phyloP scores from a whole-genome alignment of 768 basidiomycete species.

The Rhizopogon vesiculosus region DNA sequence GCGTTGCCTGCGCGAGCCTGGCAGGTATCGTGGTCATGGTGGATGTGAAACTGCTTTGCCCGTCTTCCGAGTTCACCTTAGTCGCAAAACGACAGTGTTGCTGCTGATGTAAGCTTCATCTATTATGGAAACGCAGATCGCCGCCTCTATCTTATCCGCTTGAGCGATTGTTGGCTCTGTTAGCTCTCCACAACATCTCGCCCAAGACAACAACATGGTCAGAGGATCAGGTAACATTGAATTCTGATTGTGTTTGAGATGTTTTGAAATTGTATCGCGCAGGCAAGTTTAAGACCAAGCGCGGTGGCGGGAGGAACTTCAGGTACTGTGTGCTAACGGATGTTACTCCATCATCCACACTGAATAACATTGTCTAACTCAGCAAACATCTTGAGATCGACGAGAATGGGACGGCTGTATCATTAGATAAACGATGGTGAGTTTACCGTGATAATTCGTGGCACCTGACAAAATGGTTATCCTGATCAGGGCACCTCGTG shows the following conservation, averaged over 20 bases:
- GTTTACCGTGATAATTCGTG: constrained; percentile 9
- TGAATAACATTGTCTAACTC: constrained; percentile 8
- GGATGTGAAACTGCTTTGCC: neutral
- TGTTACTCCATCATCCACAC: constrained; percentile 1
- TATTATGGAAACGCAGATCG: neutral
- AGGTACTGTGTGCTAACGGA: constrained; percentile 39
- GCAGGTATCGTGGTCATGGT: constrained; percentile 84
- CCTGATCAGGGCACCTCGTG: constrained; percentile 29
- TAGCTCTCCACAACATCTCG: neutral
- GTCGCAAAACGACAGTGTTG: neutral
- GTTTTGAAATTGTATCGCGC: neutral
- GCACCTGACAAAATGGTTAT: neutral
- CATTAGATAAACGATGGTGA: constrained; percentile 43
- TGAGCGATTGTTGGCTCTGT: neutral
- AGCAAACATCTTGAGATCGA: constrained; percentile 62
- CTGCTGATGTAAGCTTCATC: constrained; percentile 15
- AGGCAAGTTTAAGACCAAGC: constrained; percentile 84
- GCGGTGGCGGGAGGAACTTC: constrained; percentile 85
- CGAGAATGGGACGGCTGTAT: constrained; percentile 49
- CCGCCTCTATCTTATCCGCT: constrained; percentile 13
- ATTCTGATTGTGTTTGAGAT: neutral
- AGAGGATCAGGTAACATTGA: constrained; percentile 23
- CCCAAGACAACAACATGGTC: constrained; percentile 18
- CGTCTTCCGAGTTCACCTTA: no score
- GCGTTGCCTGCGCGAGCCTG: constrained; percentile 71